Base-by-base conservation (phyloP, 2,329 filamentous ascomycete species). In the Rhinocladiella mackenziei region DNA sequence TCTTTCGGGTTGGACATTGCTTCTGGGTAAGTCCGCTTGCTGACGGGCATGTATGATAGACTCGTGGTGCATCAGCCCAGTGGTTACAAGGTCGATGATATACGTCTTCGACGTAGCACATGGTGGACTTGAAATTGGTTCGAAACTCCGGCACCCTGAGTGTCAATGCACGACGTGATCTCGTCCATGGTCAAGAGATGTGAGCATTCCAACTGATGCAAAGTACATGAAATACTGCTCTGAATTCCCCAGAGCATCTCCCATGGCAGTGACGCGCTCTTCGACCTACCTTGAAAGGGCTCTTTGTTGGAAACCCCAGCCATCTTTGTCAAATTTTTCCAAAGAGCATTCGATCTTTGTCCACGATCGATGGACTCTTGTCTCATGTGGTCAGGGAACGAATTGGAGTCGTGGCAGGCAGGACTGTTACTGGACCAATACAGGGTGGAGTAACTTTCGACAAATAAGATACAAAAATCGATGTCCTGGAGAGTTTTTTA, bases 71-170 rank as follows among this genome's bases (percentile, higher is more conserved):
- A n/a, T 43, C 29, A 13, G 45, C 46, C 50, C 49, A 53, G 30
- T 53, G 49, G 11, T 35, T 41, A 33, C 52, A 53, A 14, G 19
- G 43, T 7, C n/a, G 11, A 39, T 53, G 52, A 26, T 43, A 55
- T 14, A 53, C 39, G 25, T 55, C 50, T 45, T 53, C 50, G 15
- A 46, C 18, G 40, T 50, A 50, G 23, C 52, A 53, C 50, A 50
- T 55, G 14, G 40, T 39, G 23, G 41, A 28, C 11, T 28, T 37
- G 32, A 48, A 29, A 30, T 40, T 36, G 18, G 31, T 33, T 22
- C 35, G 23, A 19, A 47, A 41, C 15, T 46, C 40, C 48, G 43
- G 34, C 35, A 31, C 14, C 26, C 13, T 31, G 20, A n/a, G 11
- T 22, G 30, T 33, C 30, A 18, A 17, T 33, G 30, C 30, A 6